Evolutionary conservation across 176 grass and related monocot genomes (phyloP), one percentile per base, ranked within the genome.

Genomic region (Dactylis glomerata): DNA sequence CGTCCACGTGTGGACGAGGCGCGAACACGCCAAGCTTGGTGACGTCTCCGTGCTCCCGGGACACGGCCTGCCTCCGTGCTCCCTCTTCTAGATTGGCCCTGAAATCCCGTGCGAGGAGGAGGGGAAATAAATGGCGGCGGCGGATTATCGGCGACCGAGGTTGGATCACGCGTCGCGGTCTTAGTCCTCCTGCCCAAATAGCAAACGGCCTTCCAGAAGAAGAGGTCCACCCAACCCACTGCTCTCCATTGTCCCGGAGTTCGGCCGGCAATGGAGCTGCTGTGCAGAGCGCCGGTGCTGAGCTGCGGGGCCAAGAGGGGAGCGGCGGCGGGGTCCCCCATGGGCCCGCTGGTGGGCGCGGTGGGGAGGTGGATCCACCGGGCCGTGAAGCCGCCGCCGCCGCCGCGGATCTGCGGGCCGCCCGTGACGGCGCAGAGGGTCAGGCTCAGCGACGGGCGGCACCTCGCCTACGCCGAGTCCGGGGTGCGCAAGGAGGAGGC

Each of bases 401-500:
- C 79, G 56, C 86, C 88, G 14, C 62, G 52, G 82, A 64, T 83
- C 19, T 96, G 88, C 91, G 93, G 93, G 20, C 69, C 85, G 37
- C 87, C 87, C 24, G 92, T 90, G 20, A 90, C 94, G 49, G 82
- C 94, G 87, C 75, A 78, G 5, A 57, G 85, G 94, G 84, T 94
- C 20, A 22, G 85, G 59, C 89, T 97, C 34, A 80, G 79, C 62
- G 92, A 97, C 62, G 94, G 94, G 3, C 73, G 94, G 2, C 90
- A 91, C 87, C 81, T 97, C 64, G 89, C 94, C 3, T 97, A 97
- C 87, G 68, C 85, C 12, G 94, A 94, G 92, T 82, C 85, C 32
- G 94, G 94, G 13, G 94, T 32, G 71, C 56, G 84, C 33, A 94
- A 79, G 87, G 92, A 92, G 49, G 82, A 64, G 30, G 94, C 94